A percentile compares a stretch with the other conserved stretches of the same genome.
phyloP scores from a whole-genome alignment of 2,329 filamentous ascomycete species.

The Diaporthe destruens region DNA sequence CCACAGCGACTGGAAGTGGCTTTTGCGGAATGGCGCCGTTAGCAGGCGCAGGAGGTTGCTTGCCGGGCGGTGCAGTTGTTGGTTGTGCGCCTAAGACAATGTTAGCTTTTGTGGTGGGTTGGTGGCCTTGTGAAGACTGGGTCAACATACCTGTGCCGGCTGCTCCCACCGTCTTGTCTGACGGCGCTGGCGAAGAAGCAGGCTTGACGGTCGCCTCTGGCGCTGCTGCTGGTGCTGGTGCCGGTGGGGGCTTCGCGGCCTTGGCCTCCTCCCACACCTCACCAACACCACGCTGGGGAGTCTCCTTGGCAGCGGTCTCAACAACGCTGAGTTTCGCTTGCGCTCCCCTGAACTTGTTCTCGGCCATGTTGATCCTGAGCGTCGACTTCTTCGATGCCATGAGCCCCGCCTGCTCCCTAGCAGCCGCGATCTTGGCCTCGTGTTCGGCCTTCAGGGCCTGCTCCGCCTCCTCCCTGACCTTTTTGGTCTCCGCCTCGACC shows the following conservation, averaged over 20 bases:
- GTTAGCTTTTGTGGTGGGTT: slow-evolving; percentile 9
- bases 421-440: slow-evolving; percentile 66
- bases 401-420: slow-evolving; percentile 74
- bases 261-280: slow-evolving; percentile 91
- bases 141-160: slow-evolving; percentile 35
- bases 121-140: neutral
- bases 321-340: slow-evolving; percentile 83
- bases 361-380: slow-evolving; percentile 82
- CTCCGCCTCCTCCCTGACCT: slow-evolving; percentile 67
- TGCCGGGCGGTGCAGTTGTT: slow-evolving; percentile 2
- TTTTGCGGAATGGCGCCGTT: slow-evolving; percentile 37
- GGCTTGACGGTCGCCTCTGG: slow-evolving; percentile 43
- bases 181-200: slow-evolving; percentile 29
- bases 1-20: slow-evolving; percentile 39
- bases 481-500: slow-evolving; percentile 74
- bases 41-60: slow-evolving; percentile 36
- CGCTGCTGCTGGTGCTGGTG: slow-evolving; percentile 5
- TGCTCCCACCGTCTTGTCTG: slow-evolving; percentile 35
- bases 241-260: slow-evolving; percentile 64
- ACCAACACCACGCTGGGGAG: slow-evolving; percentile 82
- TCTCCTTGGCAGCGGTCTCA: slow-evolving; percentile 84
- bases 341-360: slow-evolving; percentile 74
- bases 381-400: slow-evolving; percentile 81
- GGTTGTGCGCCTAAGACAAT: slow-evolving; percentile 15
- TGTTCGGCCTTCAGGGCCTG: slow-evolving; percentile 60